Base-by-base conservation (phyloP, 2,329 filamentous ascomycete species). In the Sordariomycetes sp. region DNA sequence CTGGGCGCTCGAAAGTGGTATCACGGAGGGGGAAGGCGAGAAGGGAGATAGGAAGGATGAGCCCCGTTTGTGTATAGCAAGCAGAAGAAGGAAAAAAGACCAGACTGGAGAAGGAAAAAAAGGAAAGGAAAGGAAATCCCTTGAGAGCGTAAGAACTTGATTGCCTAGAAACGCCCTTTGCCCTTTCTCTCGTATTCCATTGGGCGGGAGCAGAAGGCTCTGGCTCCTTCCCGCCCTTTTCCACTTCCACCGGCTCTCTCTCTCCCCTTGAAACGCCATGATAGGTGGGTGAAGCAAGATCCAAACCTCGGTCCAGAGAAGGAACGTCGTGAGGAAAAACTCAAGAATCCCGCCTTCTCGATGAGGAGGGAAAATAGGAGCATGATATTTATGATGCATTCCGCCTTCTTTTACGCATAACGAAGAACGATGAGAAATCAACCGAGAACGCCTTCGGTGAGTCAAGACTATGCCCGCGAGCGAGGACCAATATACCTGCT, bases 21-120 rank as follows among this genome's bases (percentile, higher is more conserved):
- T 50, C 46, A 50, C 46, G 46, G 46, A 50, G 22, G 46, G 7
- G 18, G 46, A 20, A 10, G 12, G 7, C 18, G 18, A 14, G 46
- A 22, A 50, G 11, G 10, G 46, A 50, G 43, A 48, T 3, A 20
- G 16, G 51, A 32, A n/a, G n/a, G 51, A 53, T 11, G 12, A 14
- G 51, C 12, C 24, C 24, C 18, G 51, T 34, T 25, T 14, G 55
- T 48, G 55, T 50, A 37, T 57, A 57, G 55, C 28, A 57, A 24
- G 18, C 18, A 34, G 40, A 32, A 60, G 28, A 53, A 32, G 58
- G 61, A 57, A 53, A 61, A 58, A 58, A 16, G 12, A 16, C 37
- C 28, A 32, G 37, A 43, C 37, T 7, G 18, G 37, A 7, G 43
- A 46, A 43, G 43, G 43, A 7, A 4, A 35, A 55, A 55, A 10